These are phyloP conservation scores for Aspergillus sparsus DNA, from an alignment of 495 filamentous ascomycete species.

Conservation along the genomic window DNA sequence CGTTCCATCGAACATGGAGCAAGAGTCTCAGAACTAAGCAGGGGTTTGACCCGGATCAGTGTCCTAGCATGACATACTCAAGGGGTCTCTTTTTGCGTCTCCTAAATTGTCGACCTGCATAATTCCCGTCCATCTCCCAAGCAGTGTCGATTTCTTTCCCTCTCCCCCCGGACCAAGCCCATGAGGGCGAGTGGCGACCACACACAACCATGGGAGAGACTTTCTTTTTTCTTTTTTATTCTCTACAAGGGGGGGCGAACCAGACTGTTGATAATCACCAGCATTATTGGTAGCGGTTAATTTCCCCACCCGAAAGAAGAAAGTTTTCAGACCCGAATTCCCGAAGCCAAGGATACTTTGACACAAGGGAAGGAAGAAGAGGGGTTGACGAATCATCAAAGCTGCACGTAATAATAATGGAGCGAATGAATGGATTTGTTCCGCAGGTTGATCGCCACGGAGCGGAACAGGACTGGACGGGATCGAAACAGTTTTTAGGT, in stretches of 20 bases:
- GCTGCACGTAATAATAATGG: background rate
- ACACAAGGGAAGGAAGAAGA: slow-evolving; percentile 6
- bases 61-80: background rate
- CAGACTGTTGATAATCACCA: background rate
- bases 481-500: slow-evolving; percentile 11
- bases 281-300: background rate
- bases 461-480: background rate
- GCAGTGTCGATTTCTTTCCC: background rate
- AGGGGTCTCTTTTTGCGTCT: background rate
- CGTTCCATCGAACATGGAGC: slow-evolving; percentile 12
- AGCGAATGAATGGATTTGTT: slow-evolving; percentile 16
- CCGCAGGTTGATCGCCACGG: slow-evolving; percentile 26
- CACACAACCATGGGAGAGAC: background rate
- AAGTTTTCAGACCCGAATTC: slow-evolving; percentile 6
- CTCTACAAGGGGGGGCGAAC: slow-evolving; percentile 6
- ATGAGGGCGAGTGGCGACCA: background rate
- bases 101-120: slow-evolving; percentile 7
- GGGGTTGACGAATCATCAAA: slow-evolving; percentile 29
- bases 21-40: slow-evolving; percentile 16
- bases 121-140: background rate
- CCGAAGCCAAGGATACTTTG: slow-evolving; percentile 7
- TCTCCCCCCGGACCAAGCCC: background rate
- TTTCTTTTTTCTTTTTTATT: background rate
- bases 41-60: background rate
- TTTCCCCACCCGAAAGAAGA: background rate